These are phyloP conservation scores for Ceratocystis huliohia DNA, from an alignment of 2,329 filamentous ascomycete species.

Conservation along the genomic window DNA sequence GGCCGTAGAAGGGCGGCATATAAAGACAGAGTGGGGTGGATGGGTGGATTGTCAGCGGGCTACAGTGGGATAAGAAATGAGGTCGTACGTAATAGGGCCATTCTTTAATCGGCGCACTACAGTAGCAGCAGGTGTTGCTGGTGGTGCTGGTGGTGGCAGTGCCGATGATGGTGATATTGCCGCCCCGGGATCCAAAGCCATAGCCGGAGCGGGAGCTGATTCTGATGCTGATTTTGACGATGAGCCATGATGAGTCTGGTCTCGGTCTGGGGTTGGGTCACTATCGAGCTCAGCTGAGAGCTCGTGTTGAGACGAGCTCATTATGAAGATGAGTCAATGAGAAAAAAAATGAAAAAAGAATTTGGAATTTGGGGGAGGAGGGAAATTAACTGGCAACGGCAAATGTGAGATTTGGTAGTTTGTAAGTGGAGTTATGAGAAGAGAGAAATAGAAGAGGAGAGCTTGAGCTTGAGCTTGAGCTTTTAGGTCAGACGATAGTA, in stretches of 20 bases:
- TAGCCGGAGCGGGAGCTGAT: not conserved
- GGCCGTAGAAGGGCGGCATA: not conserved
- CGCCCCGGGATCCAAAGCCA: not conserved
- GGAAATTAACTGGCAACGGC: too few relatives aligned
- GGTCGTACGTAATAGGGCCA: slow-evolving; percentile 20
- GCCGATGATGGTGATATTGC: not conserved
- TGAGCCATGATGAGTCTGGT: not conserved
- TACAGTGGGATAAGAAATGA: not conserved
- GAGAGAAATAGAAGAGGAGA: not conserved
- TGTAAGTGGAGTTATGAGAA: not conserved
- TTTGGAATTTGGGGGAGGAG: not conserved
- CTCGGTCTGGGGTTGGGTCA: not conserved
- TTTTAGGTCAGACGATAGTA: slow-evolving; percentile 7
- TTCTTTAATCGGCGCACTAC: slow-evolving; percentile 17
- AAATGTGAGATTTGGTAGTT: not conserved
- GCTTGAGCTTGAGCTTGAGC: slow-evolving; percentile 3
- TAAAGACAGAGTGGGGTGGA: not conserved
- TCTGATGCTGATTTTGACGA: not conserved
- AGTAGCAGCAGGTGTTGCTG: not conserved
- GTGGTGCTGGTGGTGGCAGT: not conserved
- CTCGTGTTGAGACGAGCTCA: slow-evolving; percentile 11
- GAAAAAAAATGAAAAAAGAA: not conserved
- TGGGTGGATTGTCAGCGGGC: not conserved
- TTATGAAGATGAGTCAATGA: not conserved
- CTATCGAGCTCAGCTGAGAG: not conserved